Evolutionary conservation across 805 yeast genomes (phyloP).

Genomic region (Metschnikowia picachoensis): DNA sequence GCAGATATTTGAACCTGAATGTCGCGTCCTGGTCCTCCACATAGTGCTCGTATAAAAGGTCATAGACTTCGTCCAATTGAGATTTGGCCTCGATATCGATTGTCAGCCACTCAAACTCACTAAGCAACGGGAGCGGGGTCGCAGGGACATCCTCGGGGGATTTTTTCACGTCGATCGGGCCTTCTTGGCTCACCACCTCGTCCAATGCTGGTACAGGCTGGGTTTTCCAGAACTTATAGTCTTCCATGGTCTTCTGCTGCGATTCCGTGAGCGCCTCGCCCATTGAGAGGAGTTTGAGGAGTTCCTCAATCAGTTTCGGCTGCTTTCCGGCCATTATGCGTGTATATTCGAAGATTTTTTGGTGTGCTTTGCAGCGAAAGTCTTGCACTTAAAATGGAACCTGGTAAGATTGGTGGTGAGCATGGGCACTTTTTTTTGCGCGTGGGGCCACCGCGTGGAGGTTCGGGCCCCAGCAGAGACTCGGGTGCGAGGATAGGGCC

Average conservation of each 20-base stretch:
- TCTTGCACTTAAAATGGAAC: no score
- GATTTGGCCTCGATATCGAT: constrained; percentile 53
- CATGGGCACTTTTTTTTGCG: neutral
- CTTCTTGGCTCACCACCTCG: constrained; percentile 63
- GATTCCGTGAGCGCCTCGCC: constrained; percentile 53
- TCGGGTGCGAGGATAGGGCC: no score
- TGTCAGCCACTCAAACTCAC: constrained; percentile 86
- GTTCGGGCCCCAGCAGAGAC: no score
- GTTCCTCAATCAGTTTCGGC: constrained; percentile 47
- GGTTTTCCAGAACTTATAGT: constrained; percentile 95
- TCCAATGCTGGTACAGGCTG: constrained; percentile 88
- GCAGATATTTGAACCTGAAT: constrained; percentile 85
- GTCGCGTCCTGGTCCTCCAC: constrained; percentile 93
- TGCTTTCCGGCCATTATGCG: constrained; percentile 6
- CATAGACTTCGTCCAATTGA: constrained; percentile 74
- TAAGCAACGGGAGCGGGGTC: constrained; percentile 64
- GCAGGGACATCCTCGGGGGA: constrained; percentile 69
- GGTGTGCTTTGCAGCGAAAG: neutral
- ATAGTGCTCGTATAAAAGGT: constrained; percentile 79
- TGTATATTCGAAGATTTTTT: neutral
- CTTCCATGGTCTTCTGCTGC: constrained; percentile 63
- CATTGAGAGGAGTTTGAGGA: constrained; percentile 50
- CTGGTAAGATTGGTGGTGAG: no score
- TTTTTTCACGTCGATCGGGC: constrained; percentile 71
- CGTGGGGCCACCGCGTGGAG: no score